Evolutionary conservation across 2,329 filamentous ascomycete genomes (phyloP), one percentile per base, ranked within the genome.

Genomic region (Cryphonectria japonica): DNA sequence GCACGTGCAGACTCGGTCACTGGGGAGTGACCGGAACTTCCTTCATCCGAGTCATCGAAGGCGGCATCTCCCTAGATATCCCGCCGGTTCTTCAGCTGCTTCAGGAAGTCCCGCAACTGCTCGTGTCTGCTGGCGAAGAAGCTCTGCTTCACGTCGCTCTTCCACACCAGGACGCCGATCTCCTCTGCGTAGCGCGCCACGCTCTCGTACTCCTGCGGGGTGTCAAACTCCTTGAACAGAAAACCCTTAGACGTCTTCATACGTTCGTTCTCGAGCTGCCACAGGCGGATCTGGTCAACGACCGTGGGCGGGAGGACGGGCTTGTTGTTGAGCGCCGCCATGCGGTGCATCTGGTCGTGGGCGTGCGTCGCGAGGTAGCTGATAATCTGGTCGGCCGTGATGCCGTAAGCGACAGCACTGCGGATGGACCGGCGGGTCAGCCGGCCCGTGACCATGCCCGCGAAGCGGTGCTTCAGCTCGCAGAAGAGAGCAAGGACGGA

Each of bases 181-280:
- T 97, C 94, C 75, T 95, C 92, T 0, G 96, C 95, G 81, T 98
- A 96, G 71, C 88, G 88, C 5, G 89, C 86, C 14, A 93, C 88
- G 61, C 88, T 90, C 66, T 88, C 84, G 78, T 93, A 96, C 78
- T 95, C 92, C 69, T 87, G 87, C 67, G 86, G 83, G 43, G 86
- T 90, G 60, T 90, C 89, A 78, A 98, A 97, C 74, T 98, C 95
- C 77, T 92, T 92, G 84, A 99, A 97, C 39, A 98, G 80, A 79
- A 94, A 98, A 0, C 96, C 96, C 0, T 87, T 84, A 6, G 90
- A 94, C 1, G 93, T 90, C 79, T 92, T 93, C 88, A 99, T 97
- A 66, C 96, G 89, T 83, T 99, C 96, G 74, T 95, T 94, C 81
- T 99, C 96, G 67, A 98, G 90, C 83, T 99, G 95, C 96, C 96